Base-by-base conservation (phyloP, 2,329 filamentous ascomycete species). In the Fusarium piperis region DNA sequence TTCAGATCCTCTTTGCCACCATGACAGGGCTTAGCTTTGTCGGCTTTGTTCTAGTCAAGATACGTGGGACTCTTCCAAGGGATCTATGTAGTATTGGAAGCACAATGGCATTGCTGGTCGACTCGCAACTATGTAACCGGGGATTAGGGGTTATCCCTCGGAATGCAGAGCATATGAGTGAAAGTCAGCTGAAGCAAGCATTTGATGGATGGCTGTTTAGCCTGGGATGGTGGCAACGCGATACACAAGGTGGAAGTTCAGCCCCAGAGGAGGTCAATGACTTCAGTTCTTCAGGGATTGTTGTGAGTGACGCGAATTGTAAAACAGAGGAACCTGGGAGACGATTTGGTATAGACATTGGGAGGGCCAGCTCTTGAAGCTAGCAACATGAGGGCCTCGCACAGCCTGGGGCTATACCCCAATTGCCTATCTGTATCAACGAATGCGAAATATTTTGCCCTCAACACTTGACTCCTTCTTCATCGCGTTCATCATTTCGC, bases 31-130 rank as follows among this genome's bases (percentile, higher is more conserved):
- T 30, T 11, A 32, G 48, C n/a, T 5, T 33, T 1, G 1, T 32
- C 2, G 28, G 30, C 6, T 52, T 32, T 52, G n/a, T 32, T 33
- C 12, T 33, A 9, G 48, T 33, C 48, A 52, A 33, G 28, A 32
- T 52, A 32, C 26, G 28, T 13, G 48, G 48, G 10, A 52, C 30
- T 23, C 8, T 52, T 3, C 48, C 48, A 18, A 30, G 48, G 12
- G 23, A 52, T 32, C 30, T 18, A 20, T 52, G 48, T 11, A 52
- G 11, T 11, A 52, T 52, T 15, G 39, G 39, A 10, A 65, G 56
- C 15, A 52, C 26, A 16, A 58, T 67, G 65, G 12, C 62, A 4
- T 35, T 64, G 5, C 56, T 67, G n/a, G 51, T 39, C n/a, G 61
- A 57, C 33, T 67, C 61, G 4, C 61, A 48, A 15, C 20, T 67